phyloP scores from a whole-genome alignment of 352 stramenopile genomes.

The Blastocystis hominis region DNA sequence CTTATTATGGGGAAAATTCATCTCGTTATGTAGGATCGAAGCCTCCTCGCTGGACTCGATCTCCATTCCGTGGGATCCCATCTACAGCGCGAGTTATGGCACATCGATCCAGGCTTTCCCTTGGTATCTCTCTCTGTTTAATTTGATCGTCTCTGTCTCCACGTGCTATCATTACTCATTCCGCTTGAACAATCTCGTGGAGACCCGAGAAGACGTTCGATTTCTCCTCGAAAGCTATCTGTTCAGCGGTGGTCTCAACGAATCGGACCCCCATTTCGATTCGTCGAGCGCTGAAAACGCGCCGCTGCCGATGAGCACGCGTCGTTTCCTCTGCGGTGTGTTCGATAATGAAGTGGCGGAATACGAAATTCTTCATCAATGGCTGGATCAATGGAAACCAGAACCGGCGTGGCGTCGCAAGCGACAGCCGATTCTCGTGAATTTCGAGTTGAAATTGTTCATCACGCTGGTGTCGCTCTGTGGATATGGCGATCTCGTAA shows the following conservation, averaged over 20 bases:
- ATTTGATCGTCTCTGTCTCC: background rate
- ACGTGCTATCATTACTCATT: conserved; percentile 20
- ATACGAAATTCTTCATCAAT: background rate
- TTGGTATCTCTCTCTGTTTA: background rate
- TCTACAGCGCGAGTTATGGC: background rate
- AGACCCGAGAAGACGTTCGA: background rate
- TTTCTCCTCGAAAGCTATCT: conserved; percentile 14
- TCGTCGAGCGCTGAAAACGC: background rate
- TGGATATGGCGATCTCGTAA: background rate
- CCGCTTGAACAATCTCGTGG: background rate
- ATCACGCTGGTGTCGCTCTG: background rate
- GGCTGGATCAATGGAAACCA: background rate
- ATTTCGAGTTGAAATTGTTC: background rate
- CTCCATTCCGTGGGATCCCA: background rate
- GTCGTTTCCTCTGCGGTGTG: background rate
- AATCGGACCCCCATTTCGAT: background rate
- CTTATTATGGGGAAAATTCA: background rate
- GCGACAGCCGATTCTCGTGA: background rate
- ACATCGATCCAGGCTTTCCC: background rate
- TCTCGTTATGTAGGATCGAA: background rate
- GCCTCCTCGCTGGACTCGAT: background rate
- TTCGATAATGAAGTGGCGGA: conserved; percentile 26
- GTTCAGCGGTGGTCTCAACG: background rate
- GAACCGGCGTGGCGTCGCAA: conserved; percentile 2
- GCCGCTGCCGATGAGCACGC: background rate